These are phyloP conservation scores for Jatropha curcas DNA, from an alignment of 345 rosid species.

Conservation along the genomic window DNA sequence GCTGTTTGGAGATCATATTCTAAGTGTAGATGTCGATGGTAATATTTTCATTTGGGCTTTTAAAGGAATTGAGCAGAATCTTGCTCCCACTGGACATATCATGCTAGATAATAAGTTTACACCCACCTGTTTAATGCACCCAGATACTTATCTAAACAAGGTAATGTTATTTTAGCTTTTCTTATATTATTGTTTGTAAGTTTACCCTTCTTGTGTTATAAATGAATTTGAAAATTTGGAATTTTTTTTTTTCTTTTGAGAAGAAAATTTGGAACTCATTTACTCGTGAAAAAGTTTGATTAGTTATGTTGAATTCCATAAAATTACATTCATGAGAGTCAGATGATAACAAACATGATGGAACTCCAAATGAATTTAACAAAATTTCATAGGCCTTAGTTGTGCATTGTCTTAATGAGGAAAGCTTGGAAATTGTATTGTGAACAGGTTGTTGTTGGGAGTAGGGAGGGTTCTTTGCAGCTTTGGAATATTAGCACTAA, in stretches of 20 bases:
- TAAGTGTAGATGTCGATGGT: slow-evolving; percentile 77
- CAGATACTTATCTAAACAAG: slow-evolving; percentile 93
- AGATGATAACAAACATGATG: too few relatives aligned
- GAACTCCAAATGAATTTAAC: too few relatives aligned
- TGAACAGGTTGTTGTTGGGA: slow-evolving; percentile 76
- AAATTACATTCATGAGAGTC: too few relatives aligned
- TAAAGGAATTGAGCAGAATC: slow-evolving; percentile 64
- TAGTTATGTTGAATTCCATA: too few relatives aligned
- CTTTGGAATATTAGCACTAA: slow-evolving; percentile 94
- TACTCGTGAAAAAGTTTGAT: too few relatives aligned
- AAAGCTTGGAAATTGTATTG: background rate
- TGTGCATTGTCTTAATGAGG: background rate
- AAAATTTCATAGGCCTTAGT: background rate
- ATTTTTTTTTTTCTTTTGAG: too few relatives aligned
- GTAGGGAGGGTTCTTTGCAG: slow-evolving; percentile 85
- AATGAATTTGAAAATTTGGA: too few relatives aligned
- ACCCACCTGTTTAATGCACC: slow-evolving; percentile 84
- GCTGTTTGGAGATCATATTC: slow-evolving; percentile 78
- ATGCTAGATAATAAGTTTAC: slow-evolving; percentile 53
- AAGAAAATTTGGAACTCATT: too few relatives aligned
- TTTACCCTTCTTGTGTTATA: too few relatives aligned
- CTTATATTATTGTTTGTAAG: background rate
- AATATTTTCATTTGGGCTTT: slow-evolving; percentile 76
- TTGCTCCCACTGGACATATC: slow-evolving; percentile 64
- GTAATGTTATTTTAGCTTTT: slow-evolving; percentile 29